Percentiles rank a stretch among this genome's conserved stretches.
Evolutionary conservation across 768 basidiomycete genomes (phyloP).

Genomic region (Trichaptum fuscoviolaceum): DNA sequence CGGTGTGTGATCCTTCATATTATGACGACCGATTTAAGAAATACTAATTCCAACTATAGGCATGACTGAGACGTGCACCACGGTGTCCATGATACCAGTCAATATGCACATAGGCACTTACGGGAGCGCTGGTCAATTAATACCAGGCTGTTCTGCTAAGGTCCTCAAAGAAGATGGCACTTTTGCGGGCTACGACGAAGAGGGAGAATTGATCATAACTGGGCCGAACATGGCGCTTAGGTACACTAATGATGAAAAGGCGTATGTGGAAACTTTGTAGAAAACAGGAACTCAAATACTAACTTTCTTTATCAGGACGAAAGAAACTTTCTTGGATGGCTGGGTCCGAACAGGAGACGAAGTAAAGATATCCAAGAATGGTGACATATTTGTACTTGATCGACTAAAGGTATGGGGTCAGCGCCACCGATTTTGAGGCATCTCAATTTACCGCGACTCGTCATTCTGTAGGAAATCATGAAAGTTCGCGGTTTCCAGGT

Average conservation of each 20-base stretch:
- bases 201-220: constrained; percentile 54
- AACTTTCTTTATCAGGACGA: constrained; percentile 39
- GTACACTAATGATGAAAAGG: constrained; percentile 56
- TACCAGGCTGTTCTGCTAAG: constrained; percentile 51
- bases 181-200: constrained; percentile 47
- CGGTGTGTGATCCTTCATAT: constrained; percentile 26
- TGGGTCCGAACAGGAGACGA: constrained; percentile 72
- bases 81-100: constrained; percentile 44
- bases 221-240: constrained; percentile 54
- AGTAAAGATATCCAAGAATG: constrained; percentile 46
- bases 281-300: background rate
- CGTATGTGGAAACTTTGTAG: constrained; percentile 36
- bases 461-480: constrained; percentile 46
- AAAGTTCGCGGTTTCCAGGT: constrained; percentile 73
- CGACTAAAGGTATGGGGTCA: constrained; percentile 45
- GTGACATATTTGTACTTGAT: constrained; percentile 57
- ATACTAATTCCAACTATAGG: constrained; percentile 30
- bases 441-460: background rate
- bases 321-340: constrained; percentile 66
- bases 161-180: constrained; percentile 56
- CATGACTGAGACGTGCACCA: constrained; percentile 60
- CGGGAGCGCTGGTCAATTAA: constrained; percentile 53
- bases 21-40: background rate
- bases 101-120: constrained; percentile 44
- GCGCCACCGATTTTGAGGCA: background rate